A percentile compares a stretch with the other conserved stretches of the same genome.
Evolutionary conservation across 106 monocot genomes (phyloP).

Genomic region (Dendrobium chrysotoxum): DNA sequence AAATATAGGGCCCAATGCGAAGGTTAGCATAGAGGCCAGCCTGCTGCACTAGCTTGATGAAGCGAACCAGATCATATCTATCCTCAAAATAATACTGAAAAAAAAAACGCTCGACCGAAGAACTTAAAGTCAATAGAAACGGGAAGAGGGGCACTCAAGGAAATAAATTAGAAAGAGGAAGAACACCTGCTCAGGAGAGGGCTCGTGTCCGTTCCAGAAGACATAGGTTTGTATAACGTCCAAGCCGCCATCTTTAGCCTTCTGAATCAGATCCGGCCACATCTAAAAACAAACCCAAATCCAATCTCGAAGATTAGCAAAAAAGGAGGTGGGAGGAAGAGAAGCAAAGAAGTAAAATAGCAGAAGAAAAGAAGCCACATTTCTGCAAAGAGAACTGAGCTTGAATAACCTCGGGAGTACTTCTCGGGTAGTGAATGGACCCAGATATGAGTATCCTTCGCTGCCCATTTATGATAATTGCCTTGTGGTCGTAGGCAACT

Average conservation of each 20-base stretch:
- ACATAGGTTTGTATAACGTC: slow-evolving; percentile 69
- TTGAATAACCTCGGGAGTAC: slow-evolving; percentile 30
- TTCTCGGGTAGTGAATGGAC: slow-evolving; percentile 52
- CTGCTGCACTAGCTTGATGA: slow-evolving; percentile 26
- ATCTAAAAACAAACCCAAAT: slow-evolving; percentile 16
- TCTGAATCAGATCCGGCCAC: slow-evolving; percentile 57
- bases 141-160: too few relatives aligned
- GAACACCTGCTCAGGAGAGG: slow-evolving; percentile 24
- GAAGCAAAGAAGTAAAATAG: neutral
- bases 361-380: neutral
- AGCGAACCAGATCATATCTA: slow-evolving; percentile 34
- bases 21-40: slow-evolving; percentile 32
- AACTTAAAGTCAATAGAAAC: neutral
- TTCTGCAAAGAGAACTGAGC: neutral
- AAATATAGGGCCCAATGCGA: slow-evolving; percentile 38
- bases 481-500: slow-evolving; percentile 9
- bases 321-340: neutral
- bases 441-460: slow-evolving; percentile 50
- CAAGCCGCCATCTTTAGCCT: slow-evolving; percentile 61
- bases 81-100: slow-evolving; percentile 37
- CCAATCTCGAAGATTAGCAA: neutral
- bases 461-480: slow-evolving; percentile 38
- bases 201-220: slow-evolving; percentile 71
- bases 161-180: neutral
- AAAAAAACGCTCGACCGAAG: neutral